Percentiles rank a stretch among this genome's conserved stretches.
These are phyloP conservation scores for Pinus tabuliformis DNA, from an alignment of 75 land plant species.

Conservation along the genomic window DNA sequence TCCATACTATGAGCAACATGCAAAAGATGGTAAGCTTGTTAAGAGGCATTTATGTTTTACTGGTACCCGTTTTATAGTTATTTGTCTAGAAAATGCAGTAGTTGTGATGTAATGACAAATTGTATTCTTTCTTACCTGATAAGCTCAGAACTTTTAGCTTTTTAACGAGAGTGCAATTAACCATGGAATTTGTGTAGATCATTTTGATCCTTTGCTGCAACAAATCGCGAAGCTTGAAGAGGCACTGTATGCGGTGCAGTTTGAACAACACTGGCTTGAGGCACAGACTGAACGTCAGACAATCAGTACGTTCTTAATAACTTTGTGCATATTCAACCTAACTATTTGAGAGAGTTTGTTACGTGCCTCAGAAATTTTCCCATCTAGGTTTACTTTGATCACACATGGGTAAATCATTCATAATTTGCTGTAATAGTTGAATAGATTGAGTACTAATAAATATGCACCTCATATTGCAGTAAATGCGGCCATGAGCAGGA, in stretches of 20 bases:
- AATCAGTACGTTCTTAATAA: conserved; percentile 34
- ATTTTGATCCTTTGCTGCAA: conserved; percentile 69
- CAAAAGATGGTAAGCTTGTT: conserved; percentile 67
- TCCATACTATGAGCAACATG: conserved; percentile 61
- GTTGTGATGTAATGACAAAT: not conserved
- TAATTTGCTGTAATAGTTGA: not conserved
- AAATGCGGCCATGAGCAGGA: conserved; percentile 64
- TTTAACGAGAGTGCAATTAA: not conserved
- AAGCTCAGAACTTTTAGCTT: conserved; percentile 1
- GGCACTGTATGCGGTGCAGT: conserved; percentile 80
- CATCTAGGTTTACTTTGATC: not conserved
- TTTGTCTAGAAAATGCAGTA: not conserved
- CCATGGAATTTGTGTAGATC: conserved; percentile 48
- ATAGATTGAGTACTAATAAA: not conserved
- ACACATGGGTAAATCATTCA: not conserved
- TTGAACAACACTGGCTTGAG: conserved; percentile 94
- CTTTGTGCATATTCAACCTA: conserved; percentile 1
- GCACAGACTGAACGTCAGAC: conserved; percentile 89
- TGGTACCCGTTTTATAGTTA: not conserved
- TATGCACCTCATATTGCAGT: conserved; percentile 42
- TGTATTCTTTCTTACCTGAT: not conserved
- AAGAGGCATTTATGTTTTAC: not conserved
- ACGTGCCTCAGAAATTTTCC: not conserved
- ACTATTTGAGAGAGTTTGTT: not conserved
- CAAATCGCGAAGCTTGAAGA: conserved; percentile 80